Evolutionary conservation across 257 asterid species (phyloP).

Genomic region (Solanum medicagineum): DNA sequence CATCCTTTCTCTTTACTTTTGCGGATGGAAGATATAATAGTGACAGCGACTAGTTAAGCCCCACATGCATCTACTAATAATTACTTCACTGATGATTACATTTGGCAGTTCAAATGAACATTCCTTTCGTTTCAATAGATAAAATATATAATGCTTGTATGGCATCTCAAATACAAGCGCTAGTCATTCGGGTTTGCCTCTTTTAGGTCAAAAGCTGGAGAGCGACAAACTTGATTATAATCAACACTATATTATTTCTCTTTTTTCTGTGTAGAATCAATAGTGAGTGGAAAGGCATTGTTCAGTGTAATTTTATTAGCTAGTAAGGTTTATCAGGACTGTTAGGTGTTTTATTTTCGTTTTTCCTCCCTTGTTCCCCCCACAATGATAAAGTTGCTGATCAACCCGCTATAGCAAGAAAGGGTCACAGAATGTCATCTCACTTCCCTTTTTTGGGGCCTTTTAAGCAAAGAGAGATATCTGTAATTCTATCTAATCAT

Average conservation of each 20-base stretch:
- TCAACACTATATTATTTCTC: neutral
- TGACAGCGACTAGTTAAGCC: neutral
- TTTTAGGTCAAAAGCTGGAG: neutral
- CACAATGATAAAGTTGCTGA: neutral
- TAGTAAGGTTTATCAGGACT: conserved; percentile 1
- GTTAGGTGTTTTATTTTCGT: neutral
- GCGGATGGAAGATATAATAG: conserved; percentile 6
- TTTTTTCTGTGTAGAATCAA: neutral
- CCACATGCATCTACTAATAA: neutral
- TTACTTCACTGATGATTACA: neutral
- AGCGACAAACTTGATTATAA: neutral
- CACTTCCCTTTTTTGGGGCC: neutral
- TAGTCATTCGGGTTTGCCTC: neutral
- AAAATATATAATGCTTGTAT: neutral
- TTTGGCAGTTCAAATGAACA: neutral
- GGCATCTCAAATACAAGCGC: neutral
- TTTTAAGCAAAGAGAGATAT: neutral
- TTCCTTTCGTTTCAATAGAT: neutral
- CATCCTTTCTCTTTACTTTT: neutral
- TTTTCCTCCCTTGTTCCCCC: neutral
- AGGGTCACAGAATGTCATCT: neutral
- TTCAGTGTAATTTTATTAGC: neutral
- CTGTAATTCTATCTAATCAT: neutral
- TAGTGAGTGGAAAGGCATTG: neutral
- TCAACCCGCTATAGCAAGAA: neutral